Evolutionary conservation across 768 basidiomycete genomes (phyloP).

Genomic region (Chlorophyllum brunneum): DNA sequence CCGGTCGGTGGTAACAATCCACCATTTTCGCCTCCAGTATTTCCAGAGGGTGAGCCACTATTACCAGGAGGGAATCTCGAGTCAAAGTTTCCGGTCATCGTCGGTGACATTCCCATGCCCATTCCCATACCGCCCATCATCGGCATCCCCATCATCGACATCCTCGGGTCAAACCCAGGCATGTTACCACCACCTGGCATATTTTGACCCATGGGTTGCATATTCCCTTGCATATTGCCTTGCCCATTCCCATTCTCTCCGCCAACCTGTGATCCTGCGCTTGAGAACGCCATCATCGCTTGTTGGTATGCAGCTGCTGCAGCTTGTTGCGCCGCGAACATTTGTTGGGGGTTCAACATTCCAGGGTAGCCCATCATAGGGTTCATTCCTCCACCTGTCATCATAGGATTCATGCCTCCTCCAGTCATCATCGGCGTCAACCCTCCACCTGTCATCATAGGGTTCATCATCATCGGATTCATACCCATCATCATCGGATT

Average conservation of each 20-base stretch:
- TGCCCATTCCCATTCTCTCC: slow-evolving; percentile 49
- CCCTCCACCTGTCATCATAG: slow-evolving; percentile 45
- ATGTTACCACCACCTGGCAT: slow-evolving; percentile 48
- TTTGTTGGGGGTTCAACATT: slow-evolving; percentile 75
- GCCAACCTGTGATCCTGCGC: slow-evolving; percentile 69
- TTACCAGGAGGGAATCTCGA: slow-evolving; percentile 45
- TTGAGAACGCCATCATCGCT: slow-evolving; percentile 80
- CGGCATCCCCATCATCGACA: slow-evolving; percentile 73
- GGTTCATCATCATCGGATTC: slow-evolving; percentile 48
- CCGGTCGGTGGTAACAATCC: slow-evolving; percentile 34
- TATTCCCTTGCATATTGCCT: slow-evolving; percentile 25
- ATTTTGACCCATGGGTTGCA: slow-evolving; percentile 41
- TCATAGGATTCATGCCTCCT: slow-evolving; percentile 41
- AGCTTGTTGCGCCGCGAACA: slow-evolving; percentile 78
- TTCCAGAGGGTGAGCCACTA: slow-evolving; percentile 20
- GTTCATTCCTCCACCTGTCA: slow-evolving; percentile 36
- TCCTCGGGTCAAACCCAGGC: slow-evolving; percentile 61
- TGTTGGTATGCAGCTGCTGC: slow-evolving; percentile 87
- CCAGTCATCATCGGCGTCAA: slow-evolving; percentile 55
- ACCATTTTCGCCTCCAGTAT: slow-evolving; percentile 21
- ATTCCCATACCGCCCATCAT: slow-evolving; percentile 26
- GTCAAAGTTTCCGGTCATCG: slow-evolving; percentile 64
- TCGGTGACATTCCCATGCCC: slow-evolving; percentile 25
- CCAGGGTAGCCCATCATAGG: slow-evolving; percentile 54
- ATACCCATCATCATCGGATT: slow-evolving; percentile 67